Evolutionary conservation across 2,329 filamentous ascomycete species (phyloP).

Genomic region (Arthrobotrys musiformis): DNA sequence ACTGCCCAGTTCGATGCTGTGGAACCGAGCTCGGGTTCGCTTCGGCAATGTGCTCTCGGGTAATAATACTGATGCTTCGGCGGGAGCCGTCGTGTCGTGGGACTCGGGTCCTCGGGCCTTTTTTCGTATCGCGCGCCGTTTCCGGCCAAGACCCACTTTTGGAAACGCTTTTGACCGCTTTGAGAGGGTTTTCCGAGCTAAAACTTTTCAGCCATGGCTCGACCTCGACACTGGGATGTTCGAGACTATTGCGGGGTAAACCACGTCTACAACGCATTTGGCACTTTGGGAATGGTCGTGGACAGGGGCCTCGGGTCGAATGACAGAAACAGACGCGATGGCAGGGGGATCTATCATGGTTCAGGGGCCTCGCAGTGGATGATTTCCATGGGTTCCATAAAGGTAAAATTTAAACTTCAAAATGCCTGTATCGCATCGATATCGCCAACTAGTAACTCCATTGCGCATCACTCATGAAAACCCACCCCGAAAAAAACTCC

Average conservation of each 20-base stretch:
- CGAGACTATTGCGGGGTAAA: conserved; percentile 22
- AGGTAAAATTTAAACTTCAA: not conserved
- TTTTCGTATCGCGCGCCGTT: conserved; percentile 21
- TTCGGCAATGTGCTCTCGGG: not conserved
- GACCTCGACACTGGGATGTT: not conserved
- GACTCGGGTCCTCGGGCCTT: not conserved
- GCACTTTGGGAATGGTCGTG: not conserved
- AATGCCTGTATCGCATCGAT: too few relatives aligned
- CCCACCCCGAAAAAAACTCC: not conserved
- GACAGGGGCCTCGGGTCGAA: not conserved
- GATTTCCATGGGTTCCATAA: not conserved
- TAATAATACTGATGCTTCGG: conserved; percentile 1
- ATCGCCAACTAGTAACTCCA: not conserved
- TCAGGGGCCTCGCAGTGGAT: not conserved
- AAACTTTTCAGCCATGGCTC: not conserved
- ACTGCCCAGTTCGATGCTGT: conserved; percentile 9
- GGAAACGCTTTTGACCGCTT: not conserved
- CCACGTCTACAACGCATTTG: conserved; percentile 2
- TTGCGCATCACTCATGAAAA: not conserved
- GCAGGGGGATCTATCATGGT: not conserved
- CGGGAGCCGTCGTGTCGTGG: not conserved
- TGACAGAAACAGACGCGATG: not conserved
- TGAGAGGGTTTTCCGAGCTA: not conserved
- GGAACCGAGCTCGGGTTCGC: conserved; percentile 8
- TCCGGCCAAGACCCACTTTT: not conserved